Evolutionary conservation across 2,329 filamentous ascomycete genomes (phyloP), one percentile per base, ranked within the genome.

Genomic region (Microdochium trichocladiopsis): DNA sequence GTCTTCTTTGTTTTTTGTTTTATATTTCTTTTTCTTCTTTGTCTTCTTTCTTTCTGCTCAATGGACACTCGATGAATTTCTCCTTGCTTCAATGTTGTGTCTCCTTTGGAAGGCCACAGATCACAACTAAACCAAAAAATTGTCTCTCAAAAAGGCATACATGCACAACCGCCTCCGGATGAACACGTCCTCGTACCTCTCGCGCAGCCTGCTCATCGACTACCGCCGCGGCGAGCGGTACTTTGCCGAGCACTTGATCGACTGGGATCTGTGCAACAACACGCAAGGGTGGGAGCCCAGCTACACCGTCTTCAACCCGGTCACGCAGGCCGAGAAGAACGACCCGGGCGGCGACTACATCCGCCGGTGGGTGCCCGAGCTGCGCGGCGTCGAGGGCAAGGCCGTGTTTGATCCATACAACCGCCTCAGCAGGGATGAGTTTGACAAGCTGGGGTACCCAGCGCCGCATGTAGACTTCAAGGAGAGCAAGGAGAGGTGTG

Each of bases 221-320:
- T 87, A 83, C 80, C 75, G 83, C 2, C 73, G 78, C 57, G 84
- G 83, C 10, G 84, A 87, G 65, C 69, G 72, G 8, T 83, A 79
- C 59, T 87, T 87, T 64, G 86, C 85, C 76, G 76, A 83, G 60
- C 69, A 78, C 52, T 67, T 83, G 10, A 77, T 85, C 52, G 82
- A 84, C 59, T 81, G 80, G 12, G 81, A 84, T 57, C 80, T 84
- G 59, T 80, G 79, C 0, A 78, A 73, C 25, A 84, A 84, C 57
- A 83, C 84, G 55, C 82, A 83, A 9, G 83, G 83, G 0, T 87
- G 83, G 83, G 84, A 88, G 64, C 85, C 86, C 0, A 88, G 87
- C 61, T 88, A 88, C 57, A 73, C 84, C 1, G 83, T 89, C 25
- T 88, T 89, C 67, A 88, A 88, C 58, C 86, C 86, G 0, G 64